Evolutionary conservation across 768 basidiomycete genomes (phyloP), one percentile per base, ranked within the genome.

Genomic region (Tubosaeta brunneosetosa): DNA sequence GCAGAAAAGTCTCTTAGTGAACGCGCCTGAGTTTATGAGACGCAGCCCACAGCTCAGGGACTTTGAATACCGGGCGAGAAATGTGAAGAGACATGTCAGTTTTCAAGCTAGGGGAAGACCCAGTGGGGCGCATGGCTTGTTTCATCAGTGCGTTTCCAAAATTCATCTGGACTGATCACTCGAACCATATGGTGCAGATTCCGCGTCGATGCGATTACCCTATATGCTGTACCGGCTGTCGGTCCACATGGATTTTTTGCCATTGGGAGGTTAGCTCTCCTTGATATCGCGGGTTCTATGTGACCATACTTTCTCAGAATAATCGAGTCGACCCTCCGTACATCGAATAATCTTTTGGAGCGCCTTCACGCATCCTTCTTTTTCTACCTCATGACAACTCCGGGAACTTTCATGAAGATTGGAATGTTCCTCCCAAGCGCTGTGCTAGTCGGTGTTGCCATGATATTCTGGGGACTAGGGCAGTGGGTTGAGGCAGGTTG

Each of bases 291-390:
- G 9, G 8, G 47, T 3, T 45, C 27, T 12, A 31, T 37, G 17
- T 55, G 32, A 42, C 45, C 42, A 59, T 22, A 16, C 26, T 9
- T 47, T 25, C 25, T 25, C 53, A 94, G 93, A 41, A 78, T 86
- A 42, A 65, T 94, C 34, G 97, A 99, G 71, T 93, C 92, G 1
- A 84, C 88, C 13, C 77, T 97, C 31, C 82, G 94, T 52, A 90
- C 94, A 13, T 82, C 85, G 65, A 97, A 97, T 70, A 99, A 99
- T 65, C 79, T 98, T 6, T 78, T 97, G 17, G 97, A 99, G 65
- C 84, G 97, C 14, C 82, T 98, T 19, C 97, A 99, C 67, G 94
- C 94, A 2, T 98, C 95, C 0, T 94, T 95, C 71, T 97, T 98
- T 75, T 94, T 98, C 73, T 98, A 94, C 72, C 76, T 98, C 55